Percentiles rank a stretch among this genome's conserved stretches.
These are phyloP conservation scores for Lichtheimia ornata DNA, from an alignment of 371 early-diverging fungal species.

Conservation along the genomic window DNA sequence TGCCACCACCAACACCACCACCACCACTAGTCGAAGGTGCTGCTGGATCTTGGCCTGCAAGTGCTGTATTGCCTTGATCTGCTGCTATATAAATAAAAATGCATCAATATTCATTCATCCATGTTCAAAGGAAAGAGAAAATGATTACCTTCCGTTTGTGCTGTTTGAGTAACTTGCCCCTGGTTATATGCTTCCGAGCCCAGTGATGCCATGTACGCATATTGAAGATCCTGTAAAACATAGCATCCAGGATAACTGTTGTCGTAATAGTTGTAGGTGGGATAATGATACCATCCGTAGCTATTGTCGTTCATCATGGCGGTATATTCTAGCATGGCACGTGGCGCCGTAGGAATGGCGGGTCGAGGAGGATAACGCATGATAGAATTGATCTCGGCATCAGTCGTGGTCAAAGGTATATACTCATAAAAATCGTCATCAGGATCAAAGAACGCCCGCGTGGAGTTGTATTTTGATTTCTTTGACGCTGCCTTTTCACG, in stretches of 20 bases:
- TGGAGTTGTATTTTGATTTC: slow-evolving; percentile 12
- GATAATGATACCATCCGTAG: neutral
- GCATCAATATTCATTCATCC: too few species aligned
- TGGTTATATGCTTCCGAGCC: neutral
- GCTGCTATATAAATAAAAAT: too few species aligned
- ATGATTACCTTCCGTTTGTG: neutral
- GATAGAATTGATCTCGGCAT: slow-evolving; percentile 22
- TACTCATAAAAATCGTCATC: slow-evolving; percentile 44
- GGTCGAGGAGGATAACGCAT: slow-evolving; percentile 27
- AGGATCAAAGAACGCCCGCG: slow-evolving; percentile 42
- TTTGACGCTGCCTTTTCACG: slow-evolving; percentile 1
- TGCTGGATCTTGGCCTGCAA: too few species aligned
- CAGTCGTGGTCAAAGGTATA: slow-evolving; percentile 18
- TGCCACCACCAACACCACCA: too few species aligned
- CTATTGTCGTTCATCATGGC: slow-evolving; percentile 1
- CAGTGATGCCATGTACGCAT: neutral
- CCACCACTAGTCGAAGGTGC: too few species aligned
- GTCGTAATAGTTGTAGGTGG: slow-evolving; percentile 1
- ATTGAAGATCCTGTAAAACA: neutral
- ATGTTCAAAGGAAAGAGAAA: neutral
- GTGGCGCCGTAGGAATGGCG: slow-evolving; percentile 30
- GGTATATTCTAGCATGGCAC: slow-evolving; percentile 14
- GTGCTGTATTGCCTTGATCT: too few species aligned
- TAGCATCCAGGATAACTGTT: slow-evolving; percentile 1
- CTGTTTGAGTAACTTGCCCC: neutral